Evolutionary conservation across 2,329 filamentous ascomycete species (phyloP), one percentile per base, ranked within the genome.

Genomic region (Pyrenochaeta sp.): DNA sequence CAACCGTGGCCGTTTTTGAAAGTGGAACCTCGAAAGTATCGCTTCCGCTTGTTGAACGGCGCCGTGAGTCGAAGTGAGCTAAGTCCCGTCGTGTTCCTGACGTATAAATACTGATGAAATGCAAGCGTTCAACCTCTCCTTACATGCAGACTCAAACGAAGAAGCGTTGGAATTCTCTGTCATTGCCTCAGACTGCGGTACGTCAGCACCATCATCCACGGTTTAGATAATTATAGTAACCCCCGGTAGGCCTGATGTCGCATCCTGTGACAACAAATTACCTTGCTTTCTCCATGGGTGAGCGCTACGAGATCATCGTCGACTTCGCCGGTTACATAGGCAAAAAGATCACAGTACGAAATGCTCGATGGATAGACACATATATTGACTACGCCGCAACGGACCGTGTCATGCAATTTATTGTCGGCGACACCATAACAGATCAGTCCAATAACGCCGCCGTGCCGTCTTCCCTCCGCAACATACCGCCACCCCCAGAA

Each of bases 11-110:
- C 85, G 2, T 86, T 79, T 59, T 58, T 86, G 2, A 77, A 81
- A 12, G 85, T 87, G 6, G 82, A 88, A 69, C 84, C 84, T 3
- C 80, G 85, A 64, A 87, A 86, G 68, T 87, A 88, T 71, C 83
- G 85, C 22, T 81, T 88, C 63, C 77, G 85, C 2, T 67, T 87
- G 53, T 78, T 86, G 27, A 81, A 87, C 69, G 80, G 62, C 24
- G 64, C 66, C 6, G 52, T 74, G 36, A 72, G 68, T 48, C 61
- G 71, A 50, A 62, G 68, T 71, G 60, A 27, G 42, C 15, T 3
- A 27, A 54, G 60, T 49, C 30, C 0, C 15, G 19, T 9, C 4
- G 5, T 39, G 7, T 10, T 13, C 3, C 25, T 9, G 15, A 27
- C 12, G 4, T 24, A 12, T 10, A 15, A 28, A 27, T 44, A 50